These are phyloP conservation scores for Fragaria nilgerrensis DNA, from an alignment of 306 rosid genomes.

Conservation along the genomic window DNA sequence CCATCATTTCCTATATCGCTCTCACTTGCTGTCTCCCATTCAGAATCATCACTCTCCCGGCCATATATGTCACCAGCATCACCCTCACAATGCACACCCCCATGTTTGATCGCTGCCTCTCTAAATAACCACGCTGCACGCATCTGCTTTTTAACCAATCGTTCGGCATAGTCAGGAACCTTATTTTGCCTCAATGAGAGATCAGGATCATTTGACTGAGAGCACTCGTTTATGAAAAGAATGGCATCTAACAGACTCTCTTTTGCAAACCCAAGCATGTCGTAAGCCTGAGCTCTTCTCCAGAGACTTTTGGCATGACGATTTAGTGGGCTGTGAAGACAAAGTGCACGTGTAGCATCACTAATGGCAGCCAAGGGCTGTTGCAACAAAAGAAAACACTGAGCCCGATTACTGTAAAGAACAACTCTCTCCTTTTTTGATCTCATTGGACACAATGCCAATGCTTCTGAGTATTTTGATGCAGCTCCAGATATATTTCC, in stretches of 20 bases:
- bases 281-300: conserved; percentile 99
- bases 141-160: conserved; percentile 95
- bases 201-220: conserved; percentile 95
- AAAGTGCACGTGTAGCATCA: conserved; percentile 93
- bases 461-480: conserved; percentile 87
- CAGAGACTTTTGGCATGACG: conserved; percentile 99
- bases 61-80: conserved; percentile 86
- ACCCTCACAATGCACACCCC: conserved; percentile 82
- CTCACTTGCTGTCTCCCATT: conserved; percentile 99
- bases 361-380: conserved; percentile 94
- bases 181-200: conserved; percentile 83
- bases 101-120: conserved; percentile 94
- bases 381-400: conserved; percentile 87
- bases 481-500: conserved; percentile 97
- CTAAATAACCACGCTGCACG: conserved; percentile 97
- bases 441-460: conserved; percentile 94
- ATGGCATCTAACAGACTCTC: conserved; percentile 97
- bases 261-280: conserved; percentile 92
- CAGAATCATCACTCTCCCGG: conserved; percentile 86
- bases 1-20: conserved; percentile 95
- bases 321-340: conserved; percentile 92
- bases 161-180: conserved; percentile 97
- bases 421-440: conserved; percentile 96
- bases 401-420: conserved; percentile 93
- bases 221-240: conserved; percentile 92